Evolutionary conservation across 1,139 yeast species (phyloP), one percentile per base, ranked within the genome.

Genomic region (Geotrichum restrictum): DNA sequence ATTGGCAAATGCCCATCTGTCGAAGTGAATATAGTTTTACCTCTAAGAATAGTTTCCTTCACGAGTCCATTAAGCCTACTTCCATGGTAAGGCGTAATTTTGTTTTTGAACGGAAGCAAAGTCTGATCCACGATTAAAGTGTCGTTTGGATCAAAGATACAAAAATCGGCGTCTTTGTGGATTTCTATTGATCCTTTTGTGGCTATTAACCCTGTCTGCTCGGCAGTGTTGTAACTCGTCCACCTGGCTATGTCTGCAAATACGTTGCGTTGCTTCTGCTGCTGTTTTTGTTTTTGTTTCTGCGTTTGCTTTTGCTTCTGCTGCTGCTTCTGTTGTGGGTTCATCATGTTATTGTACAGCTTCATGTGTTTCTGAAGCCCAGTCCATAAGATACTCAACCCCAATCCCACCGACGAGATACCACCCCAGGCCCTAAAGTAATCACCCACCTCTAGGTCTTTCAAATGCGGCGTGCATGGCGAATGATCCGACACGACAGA

Each of bases 371-470:
- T 76, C 51, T 71, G 70, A 7, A 91, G 89, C 62, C 85, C 89
- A 1, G 96, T 86, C 75, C 79, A 83, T 54, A 91, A 70, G 43
- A 89, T 77, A 0, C 95, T 86, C 51, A 91, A 76, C 0, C 97
- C 97, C 49, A 89, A 80, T 0, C 98, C 98, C 27, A 91, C 94
- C 1, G 96, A 86, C 1, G 95, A 79, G 49, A 91, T 88, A n/a
- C 97, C 98, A 46, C 97, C 98, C 98, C 97, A 91, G 1, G 97
- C 96, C 45, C 82, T 79, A 67, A 88, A 82, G 67, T 89, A 91
- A 66, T 91, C 95, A 47, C 97, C 97, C 54, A 80, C 77, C 29
- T 82, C 85, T 53, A 89, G 74, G 22, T 85, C 85, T 67, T 89
- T 91, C 62, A 91, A 74, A 57, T 88, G 88, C 0, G 97, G 96